Base-by-base conservation (phyloP, 1,284 basidiomycete genomes). In the Athelia sp. region DNA sequence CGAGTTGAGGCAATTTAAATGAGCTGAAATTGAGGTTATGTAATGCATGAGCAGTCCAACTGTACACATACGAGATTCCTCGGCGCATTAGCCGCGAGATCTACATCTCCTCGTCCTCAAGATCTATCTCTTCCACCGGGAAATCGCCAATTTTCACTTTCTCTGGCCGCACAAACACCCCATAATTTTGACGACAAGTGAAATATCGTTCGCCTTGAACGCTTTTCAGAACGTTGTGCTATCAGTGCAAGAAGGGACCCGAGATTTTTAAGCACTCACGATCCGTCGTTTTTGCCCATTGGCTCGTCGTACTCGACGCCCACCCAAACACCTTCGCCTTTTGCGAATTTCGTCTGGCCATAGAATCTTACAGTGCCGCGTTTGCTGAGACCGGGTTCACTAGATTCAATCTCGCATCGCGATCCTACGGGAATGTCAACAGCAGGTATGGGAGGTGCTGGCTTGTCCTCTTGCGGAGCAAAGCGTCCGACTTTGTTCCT, bases 291-390 rank as follows among this genome's bases (percentile, higher is more conserved):
- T 71, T 95, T 98, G 11, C 96, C 95, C 11, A 93, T 78, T 1
- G 97, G 96, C 62, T 98, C 97, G 63, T 99, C 97, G 59, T 96
- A 92, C 66, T 97, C 91, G 6, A 99, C 76, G 1, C 96, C 97
- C 2, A 98, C 79, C 96, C 96, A 98, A 0, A 81, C 63, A 0
- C 87, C 86, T 45, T 73, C 68, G 1, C 69, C 67, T 13, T 40
- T 40, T 21, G 82, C 82, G 61, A 98, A 97, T 48, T 78, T 74
- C 0, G 94, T 92, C 22, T 71, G 63, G 0, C 97, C 97, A 11
- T 95, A 84, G 60, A 86, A 99, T 9, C 85, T 76, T 19, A 99
- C 83, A 0, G 84, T 87, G 0, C 96, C 96, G 22, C 92, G 78
- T 58, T 92, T 86, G 48, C 78, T 79, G 46, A 92, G 69, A 2